Evolutionary conservation across 2,329 filamentous ascomycete species (phyloP), one percentile per base, ranked within the genome.

Genomic region (Calonectria pseudoturangicola): DNA sequence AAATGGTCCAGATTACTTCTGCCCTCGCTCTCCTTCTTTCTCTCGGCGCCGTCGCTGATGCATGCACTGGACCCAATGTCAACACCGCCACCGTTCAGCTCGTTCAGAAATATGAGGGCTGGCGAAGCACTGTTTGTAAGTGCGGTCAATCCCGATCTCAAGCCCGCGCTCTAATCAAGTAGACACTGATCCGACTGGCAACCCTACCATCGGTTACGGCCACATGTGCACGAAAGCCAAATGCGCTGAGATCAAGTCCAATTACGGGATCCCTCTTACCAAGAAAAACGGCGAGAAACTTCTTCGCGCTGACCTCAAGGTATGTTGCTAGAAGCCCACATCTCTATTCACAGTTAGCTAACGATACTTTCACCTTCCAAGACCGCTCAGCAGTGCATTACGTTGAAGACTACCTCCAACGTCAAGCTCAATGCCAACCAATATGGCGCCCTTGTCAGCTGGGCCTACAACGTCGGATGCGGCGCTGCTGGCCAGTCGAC

Each of bases 371-470:
- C 25, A 10, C 50, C 15, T 8, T 1, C 2, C 15, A 30, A 79
- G 77, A 47, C 68, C 4, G 73, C 81, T 73, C 83, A 85, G 73
- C 79, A 84, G 54, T 87, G 85, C 75, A 82, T 88, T 70, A 84
- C 83, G 8, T 70, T 80, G 7, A 81, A 83, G 50, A 82, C 84
- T 33, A 80, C 58, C 30, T 70, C 71, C 27, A 48, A 62, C 1
- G 74, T 78, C 7, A 72, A 62, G 16, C 77, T 82, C 56, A 82
- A 89, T 75, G 84, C 82, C 39, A 89, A 90, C 81, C 86, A 89
- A 77, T 90, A 88, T 76, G 88, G 86, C 50, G 88, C 88, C 0
- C 84, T 89, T 2, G 85, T 89, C 45, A 87, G 84, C 54, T 89
- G 87, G 87, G 82, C 86, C 18, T 89, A 86, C 84, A 90, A 89